Evolutionary conservation across 345 rosid species (phyloP).

Genomic region (Salix purpurea): DNA sequence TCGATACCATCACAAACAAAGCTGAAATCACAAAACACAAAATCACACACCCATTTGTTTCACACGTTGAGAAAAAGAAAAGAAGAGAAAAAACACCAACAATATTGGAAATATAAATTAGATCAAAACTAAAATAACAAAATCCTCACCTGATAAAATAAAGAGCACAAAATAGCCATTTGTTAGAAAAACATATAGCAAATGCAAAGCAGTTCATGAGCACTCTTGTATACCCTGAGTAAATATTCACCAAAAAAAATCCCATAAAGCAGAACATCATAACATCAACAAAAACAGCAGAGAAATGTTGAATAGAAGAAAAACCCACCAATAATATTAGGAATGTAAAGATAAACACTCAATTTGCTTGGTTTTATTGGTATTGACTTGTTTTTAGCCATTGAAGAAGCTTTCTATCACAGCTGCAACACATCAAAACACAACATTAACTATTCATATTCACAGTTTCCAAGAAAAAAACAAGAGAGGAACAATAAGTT

Average conservation of each 20-base stretch:
- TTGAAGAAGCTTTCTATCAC: constrained; percentile 16
- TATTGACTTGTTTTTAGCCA: constrained; percentile 62
- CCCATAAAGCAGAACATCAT: not conserved
- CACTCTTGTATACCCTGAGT: constrained; percentile 70
- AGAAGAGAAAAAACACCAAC: not conserved
- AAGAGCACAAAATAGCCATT: constrained; percentile 62
- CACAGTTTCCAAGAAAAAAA: not conserved
- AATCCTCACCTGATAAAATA: constrained; percentile 65
- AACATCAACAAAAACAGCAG: not conserved
- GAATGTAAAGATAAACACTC: constrained; percentile 76
- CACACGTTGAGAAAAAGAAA: not conserved
- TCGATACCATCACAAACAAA: constrained; percentile 90
- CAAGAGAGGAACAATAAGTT: not conserved
- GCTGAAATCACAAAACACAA: constrained; percentile 40
- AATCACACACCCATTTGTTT: constrained; percentile 6
- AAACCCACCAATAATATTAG: constrained; percentile 78
- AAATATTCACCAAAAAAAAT: not conserved
- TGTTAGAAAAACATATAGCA: constrained; percentile 74
- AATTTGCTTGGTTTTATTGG: constrained; percentile 41
- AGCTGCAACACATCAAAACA: not conserved
- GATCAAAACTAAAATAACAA: not conserved
- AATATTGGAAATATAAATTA: not conserved
- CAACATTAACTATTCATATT: not conserved
- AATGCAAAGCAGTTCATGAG: constrained; percentile 76
- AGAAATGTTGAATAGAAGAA: not conserved